Evolutionary conservation across 2,329 filamentous ascomycete species (phyloP).

Genomic region (Pseudogymnoascus sp.): DNA sequence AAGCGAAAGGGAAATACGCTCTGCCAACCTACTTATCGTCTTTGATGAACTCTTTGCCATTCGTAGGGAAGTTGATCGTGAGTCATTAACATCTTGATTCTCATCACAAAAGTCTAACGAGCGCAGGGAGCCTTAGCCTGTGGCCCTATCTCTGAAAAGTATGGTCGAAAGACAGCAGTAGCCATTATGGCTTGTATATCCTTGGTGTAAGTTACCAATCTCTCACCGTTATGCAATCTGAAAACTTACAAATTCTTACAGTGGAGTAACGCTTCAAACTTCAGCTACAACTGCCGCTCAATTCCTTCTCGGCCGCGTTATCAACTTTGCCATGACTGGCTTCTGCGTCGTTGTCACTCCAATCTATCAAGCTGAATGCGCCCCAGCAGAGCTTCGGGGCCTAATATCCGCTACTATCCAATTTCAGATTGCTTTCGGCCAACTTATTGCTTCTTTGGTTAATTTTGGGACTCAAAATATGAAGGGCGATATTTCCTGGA

Average conservation of each 20-base stretch:
- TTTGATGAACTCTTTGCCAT: slow-evolving; percentile 6
- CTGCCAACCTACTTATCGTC: slow-evolving; percentile 6
- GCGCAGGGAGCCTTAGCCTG: slow-evolving; percentile 13
- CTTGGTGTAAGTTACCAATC: slow-evolving; percentile 16
- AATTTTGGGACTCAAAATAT: too few relatives aligned
- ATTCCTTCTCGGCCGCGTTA: slow-evolving; percentile 28
- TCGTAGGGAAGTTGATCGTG: slow-evolving; percentile 3
- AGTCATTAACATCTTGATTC: background rate
- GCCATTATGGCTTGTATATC: slow-evolving; percentile 19
- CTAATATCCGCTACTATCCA: too few relatives aligned
- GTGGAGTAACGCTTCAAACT: slow-evolving; percentile 27
- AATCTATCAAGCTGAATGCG: slow-evolving; percentile 18
- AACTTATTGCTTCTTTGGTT: too few relatives aligned
- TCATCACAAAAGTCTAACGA: background rate
- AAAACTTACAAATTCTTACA: slow-evolving; percentile 7
- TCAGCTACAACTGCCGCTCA: slow-evolving; percentile 25
- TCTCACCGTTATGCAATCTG: background rate
- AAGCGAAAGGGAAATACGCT: background rate
- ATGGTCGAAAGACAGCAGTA: slow-evolving; percentile 24
- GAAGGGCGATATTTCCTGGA: too few relatives aligned
- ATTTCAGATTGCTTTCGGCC: too few relatives aligned
- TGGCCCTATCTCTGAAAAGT: slow-evolving; percentile 24
- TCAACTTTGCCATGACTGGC: slow-evolving; percentile 29
- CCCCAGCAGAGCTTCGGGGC: too few relatives aligned
- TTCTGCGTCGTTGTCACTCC: slow-evolving; percentile 29